Conservation (phyloP, 495 filamentous ascomycete species). For the Apiosordaria backusii region DNA sequence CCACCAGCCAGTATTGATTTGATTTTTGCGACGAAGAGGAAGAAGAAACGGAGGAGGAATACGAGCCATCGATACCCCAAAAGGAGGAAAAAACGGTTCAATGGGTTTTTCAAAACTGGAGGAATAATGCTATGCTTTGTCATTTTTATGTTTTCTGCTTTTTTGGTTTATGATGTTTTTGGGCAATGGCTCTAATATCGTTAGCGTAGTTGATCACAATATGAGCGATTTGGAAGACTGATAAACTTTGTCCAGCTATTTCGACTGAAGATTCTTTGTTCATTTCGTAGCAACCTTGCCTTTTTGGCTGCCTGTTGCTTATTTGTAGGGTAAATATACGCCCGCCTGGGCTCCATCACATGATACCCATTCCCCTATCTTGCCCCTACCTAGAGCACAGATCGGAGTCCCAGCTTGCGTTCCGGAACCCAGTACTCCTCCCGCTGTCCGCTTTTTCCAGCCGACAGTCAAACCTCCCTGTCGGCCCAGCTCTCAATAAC, state of each 20-base stretch:
- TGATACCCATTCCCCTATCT: too few relatives aligned
- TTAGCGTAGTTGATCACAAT: not conserved
- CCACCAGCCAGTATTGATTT: not conserved
- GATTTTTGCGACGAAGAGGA: not conserved
- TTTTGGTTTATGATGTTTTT: not conserved
- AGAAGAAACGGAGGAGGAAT: not conserved
- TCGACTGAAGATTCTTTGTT: not conserved
- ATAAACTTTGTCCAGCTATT: not conserved
- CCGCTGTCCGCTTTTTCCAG: not conserved
- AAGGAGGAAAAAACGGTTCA: not conserved
- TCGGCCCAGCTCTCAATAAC: slow-evolving; percentile 91
- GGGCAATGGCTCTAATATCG: not conserved
- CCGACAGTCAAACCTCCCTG: slow-evolving; percentile 51
- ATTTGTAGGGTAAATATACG: not conserved
- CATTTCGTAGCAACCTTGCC: not conserved
- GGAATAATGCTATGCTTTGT: not conserved
- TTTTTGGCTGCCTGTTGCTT: not conserved
- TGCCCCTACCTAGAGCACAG: not conserved
- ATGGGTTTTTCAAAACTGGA: not conserved
- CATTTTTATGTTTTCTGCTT: not conserved
- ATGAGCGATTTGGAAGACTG: not conserved
- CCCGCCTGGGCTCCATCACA: too few relatives aligned
- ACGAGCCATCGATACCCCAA: not conserved
- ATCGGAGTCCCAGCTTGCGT: not conserved
- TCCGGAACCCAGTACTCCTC: not conserved